phyloP scores from a whole-genome alignment of 2,329 filamentous ascomycete genomes.

The Erysiphe neolycopersici region DNA sequence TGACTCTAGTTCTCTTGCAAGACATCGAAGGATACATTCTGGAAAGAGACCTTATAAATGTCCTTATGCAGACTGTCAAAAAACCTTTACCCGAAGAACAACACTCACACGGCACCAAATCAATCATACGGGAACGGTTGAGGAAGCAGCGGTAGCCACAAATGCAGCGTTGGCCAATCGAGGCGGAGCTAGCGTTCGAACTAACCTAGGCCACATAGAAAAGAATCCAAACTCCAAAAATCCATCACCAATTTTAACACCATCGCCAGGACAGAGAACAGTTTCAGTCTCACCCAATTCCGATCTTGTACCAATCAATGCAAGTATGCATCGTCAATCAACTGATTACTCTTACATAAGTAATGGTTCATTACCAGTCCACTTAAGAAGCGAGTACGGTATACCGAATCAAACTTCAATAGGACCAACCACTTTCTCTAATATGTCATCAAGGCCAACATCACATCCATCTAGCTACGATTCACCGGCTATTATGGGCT shows the following conservation, averaged over 20 bases:
- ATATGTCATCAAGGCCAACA: conserved; percentile 30
- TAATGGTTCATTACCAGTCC: conserved; percentile 53
- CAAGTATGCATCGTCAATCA: conserved; percentile 27
- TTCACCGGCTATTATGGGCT: conserved; percentile 53
- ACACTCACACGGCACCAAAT: conserved; percentile 91
- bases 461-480: conserved; percentile 66
- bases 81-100: conserved; percentile 89
- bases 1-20: conserved; percentile 78
- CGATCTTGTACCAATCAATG: conserved; percentile 42
- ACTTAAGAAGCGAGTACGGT: conserved; percentile 41
- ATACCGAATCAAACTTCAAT: conserved; percentile 30
- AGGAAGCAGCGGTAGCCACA: conserved; percentile 73
- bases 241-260: conserved; percentile 50
- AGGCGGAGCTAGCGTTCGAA: conserved; percentile 13
- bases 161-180: conserved; percentile 50
- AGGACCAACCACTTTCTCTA: conserved; percentile 28
- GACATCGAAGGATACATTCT: conserved; percentile 83
- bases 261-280: conserved; percentile 55
- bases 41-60: conserved; percentile 95
- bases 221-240: conserved; percentile 44
- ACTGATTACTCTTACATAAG: conserved; percentile 51
- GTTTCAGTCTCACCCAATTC: conserved; percentile 57
- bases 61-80: conserved; percentile 89
- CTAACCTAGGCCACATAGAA: conserved; percentile 34
- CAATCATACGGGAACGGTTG: conserved; percentile 81